Conservation (phyloP, 2,329 filamentous ascomycete genomes). For the Aspergillus sp. region DNA sequence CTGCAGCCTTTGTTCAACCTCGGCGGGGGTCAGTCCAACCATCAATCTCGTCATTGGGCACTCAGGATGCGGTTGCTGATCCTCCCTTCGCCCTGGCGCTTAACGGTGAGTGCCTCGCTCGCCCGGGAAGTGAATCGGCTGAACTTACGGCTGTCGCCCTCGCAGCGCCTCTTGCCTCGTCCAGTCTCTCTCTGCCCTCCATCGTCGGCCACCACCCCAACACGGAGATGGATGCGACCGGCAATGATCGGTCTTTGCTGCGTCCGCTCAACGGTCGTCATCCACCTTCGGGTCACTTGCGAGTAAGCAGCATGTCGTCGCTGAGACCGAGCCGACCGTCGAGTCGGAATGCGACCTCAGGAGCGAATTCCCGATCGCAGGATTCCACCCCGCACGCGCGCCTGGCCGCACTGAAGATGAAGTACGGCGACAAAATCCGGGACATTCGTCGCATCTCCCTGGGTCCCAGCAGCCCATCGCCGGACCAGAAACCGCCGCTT, state of each 20-base stretch:
- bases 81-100: conserved; percentile 16
- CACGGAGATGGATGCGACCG: neutral
- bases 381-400: conserved; percentile 1
- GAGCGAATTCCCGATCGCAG: neutral
- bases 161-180: conserved; percentile 16
- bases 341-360: neutral
- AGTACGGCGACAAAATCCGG: conserved; percentile 3
- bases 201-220: conserved; percentile 6
- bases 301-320: neutral
- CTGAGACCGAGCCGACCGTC: neutral
- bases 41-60: conserved; percentile 33
- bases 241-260: neutral
- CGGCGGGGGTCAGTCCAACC: conserved; percentile 5
- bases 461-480: neutral
- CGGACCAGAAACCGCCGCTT: neutral
- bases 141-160: neutral
- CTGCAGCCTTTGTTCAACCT: conserved; percentile 13
- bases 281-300: neutral
- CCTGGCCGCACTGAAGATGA: conserved; percentile 3
- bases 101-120: conserved; percentile 16
- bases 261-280: neutral
- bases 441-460: conserved; percentile 1
- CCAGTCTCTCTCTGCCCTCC: conserved; percentile 17
- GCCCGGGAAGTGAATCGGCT: neutral
- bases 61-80: conserved; percentile 19